Conservation (phyloP, 2,329 filamentous ascomycete genomes). For the Penicillium janthinellum region DNA sequence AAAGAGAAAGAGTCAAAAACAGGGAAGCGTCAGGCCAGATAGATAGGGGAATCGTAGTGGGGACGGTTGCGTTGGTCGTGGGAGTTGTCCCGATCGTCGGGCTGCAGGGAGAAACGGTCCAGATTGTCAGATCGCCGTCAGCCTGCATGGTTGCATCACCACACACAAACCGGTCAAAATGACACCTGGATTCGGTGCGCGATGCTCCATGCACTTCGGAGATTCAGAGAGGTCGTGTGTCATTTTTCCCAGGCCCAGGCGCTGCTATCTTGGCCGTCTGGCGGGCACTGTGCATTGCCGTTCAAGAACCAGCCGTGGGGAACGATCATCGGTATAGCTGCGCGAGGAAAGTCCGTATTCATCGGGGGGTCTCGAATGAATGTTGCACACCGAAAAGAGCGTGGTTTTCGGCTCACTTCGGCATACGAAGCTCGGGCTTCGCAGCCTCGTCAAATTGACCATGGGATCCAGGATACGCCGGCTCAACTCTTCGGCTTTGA, state of each 20-base stretch:
- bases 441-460: background rate
- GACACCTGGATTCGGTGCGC: background rate
- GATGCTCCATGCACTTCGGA: background rate
- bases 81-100: background rate
- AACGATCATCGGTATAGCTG: background rate
- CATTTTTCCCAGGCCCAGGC: no score
- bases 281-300: background rate
- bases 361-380: background rate
- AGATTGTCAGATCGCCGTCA: conserved; percentile 1
- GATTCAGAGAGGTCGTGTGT: background rate
- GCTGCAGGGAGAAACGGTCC: background rate
- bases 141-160: conserved; percentile 4
- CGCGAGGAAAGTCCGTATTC: background rate
- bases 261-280: no score
- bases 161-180: background rate
- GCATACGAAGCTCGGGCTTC: background rate
- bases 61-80: background rate
- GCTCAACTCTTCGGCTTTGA: background rate
- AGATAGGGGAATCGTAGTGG: background rate
- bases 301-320: background rate
- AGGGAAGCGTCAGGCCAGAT: background rate
- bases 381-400: background rate
- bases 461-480: background rate
- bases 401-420: background rate
- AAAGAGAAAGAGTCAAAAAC: background rate